phyloP scores from a whole-genome alignment of 176 grass and related monocot species.

The Ananas comosus region DNA sequence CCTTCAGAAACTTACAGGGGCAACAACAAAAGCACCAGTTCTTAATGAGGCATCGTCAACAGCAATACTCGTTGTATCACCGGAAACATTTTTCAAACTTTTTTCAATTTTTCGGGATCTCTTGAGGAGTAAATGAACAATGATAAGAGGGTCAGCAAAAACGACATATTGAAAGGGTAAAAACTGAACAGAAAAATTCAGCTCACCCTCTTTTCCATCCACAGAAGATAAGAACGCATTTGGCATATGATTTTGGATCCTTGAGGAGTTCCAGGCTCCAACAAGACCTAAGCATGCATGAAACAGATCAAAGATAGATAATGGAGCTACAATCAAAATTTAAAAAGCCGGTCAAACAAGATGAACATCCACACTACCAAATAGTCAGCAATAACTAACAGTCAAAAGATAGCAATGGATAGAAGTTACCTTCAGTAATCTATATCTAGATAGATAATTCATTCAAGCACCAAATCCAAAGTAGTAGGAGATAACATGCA shows the following conservation, averaged over 20 bases:
- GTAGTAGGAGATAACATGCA: too few relatives aligned
- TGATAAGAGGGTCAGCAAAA: constrained; percentile 23
- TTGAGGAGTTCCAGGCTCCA: constrained; percentile 97
- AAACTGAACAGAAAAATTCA: constrained; percentile 9
- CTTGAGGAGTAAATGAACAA: constrained; percentile 19
- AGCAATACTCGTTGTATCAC: constrained; percentile 47
- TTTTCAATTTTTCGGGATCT: constrained; percentile 49
- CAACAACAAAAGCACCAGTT: constrained; percentile 80
- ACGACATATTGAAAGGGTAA: constrained; percentile 10
- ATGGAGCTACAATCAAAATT: neutral
- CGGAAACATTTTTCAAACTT: constrained; percentile 19
- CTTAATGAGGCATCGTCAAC: constrained; percentile 30
- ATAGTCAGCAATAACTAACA: too few relatives aligned
- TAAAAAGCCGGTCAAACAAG: neutral
- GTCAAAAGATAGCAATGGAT: too few relatives aligned
- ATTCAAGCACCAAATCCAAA: too few relatives aligned
- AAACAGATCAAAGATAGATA: neutral
- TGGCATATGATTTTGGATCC: constrained; percentile 93
- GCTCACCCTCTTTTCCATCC: constrained; percentile 96
- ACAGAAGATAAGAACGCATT: constrained; percentile 97
- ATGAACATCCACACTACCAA: neutral
- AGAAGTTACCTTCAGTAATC: too few relatives aligned
- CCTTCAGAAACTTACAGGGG: constrained; percentile 58
- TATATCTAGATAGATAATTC: too few relatives aligned
- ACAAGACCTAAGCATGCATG: constrained; percentile 49